Evolutionary conservation across 371 early-diverging fungal genomes (phyloP).

Genomic region (Lichtheimia corymbifera): DNA sequence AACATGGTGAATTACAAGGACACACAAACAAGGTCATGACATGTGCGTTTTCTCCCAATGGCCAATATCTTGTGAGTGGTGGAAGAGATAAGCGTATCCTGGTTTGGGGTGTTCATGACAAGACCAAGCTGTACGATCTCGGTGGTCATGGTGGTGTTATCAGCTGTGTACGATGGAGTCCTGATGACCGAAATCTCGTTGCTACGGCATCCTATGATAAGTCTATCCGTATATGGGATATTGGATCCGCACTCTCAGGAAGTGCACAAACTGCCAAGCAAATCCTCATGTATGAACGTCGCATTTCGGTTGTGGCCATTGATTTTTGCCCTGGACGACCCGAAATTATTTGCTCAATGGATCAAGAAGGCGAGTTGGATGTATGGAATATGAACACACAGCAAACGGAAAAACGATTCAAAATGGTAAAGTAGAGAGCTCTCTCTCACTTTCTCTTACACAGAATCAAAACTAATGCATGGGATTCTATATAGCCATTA

Average conservation of each 20-base stretch:
- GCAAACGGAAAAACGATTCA: slow-evolving; percentile 49
- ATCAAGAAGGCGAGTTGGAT: slow-evolving; percentile 58
- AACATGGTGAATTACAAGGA: slow-evolving; percentile 40
- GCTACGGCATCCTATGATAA: slow-evolving; percentile 55
- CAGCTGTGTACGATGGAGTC: slow-evolving; percentile 52
- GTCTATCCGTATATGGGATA: slow-evolving; percentile 56
- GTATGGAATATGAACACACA: slow-evolving; percentile 52
- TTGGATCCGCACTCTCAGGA: slow-evolving; percentile 25
- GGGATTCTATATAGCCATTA: slow-evolving; percentile 16
- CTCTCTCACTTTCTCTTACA: too few relatives aligned
- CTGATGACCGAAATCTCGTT: slow-evolving; percentile 47
- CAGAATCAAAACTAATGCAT: too few relatives aligned
- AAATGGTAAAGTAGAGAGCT: slow-evolving; percentile 56
- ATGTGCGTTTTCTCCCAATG: slow-evolving; percentile 51
- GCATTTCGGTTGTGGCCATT: slow-evolving; percentile 44
- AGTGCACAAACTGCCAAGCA: slow-evolving; percentile 20
- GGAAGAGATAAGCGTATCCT: slow-evolving; percentile 46
- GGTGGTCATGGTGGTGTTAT: slow-evolving; percentile 47
- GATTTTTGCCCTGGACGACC: slow-evolving; percentile 57
- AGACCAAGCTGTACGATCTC: slow-evolving; percentile 35
- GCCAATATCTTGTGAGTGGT: slow-evolving; percentile 56
- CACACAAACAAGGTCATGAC: slow-evolving; percentile 52
- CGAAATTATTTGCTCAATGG: slow-evolving; percentile 54
- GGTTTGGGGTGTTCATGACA: slow-evolving; percentile 56
- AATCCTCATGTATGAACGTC: slow-evolving; percentile 37